Base-by-base conservation (phyloP, 352 stramenopile genomes). In the Globisporangium nunn region DNA sequence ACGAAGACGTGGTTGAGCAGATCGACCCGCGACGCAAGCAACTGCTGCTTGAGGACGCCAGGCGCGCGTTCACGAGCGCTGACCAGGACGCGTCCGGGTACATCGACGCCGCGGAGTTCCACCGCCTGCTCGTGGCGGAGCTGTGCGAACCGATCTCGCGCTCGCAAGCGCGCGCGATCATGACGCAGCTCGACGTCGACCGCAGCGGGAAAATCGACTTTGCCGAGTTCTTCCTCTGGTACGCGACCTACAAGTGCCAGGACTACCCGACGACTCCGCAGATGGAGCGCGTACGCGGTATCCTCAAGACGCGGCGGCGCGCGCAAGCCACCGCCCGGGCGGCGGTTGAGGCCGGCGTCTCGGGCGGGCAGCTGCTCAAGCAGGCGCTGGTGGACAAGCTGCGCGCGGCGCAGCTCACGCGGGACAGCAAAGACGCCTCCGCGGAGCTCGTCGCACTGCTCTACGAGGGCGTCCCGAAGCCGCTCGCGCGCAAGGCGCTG, bases 191-290 rank as follows among this genome's bases (percentile, higher is more conserved):
- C 18, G 72, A 78, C 44, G 40, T 31, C 5, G 69, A 81, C 37
- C 59, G 61, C 35, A 81, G 69, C 47, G 72, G 69, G 12, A 70
- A 66, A 41, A 75, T 81, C 46, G 69, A 78, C 44, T 75, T 81
- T 51, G 50, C 72, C 48, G 72, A 81, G 60, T 81, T 81, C 51
- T 81, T 78, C 52, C 46, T 67, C 35, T 81, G 72, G 72, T 81
- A 81, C 45, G 72, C 69, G 6, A 65, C 62, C 5, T 63, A 77
- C 17, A 81, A 75, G n/a, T 77, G 69, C 51, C 72, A 81, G 56
- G 72, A 81, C 44, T 71, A 71, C 35, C 68, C 66, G 28, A 15
- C 56, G 31, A 76, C 66, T 0, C 15, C 58, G 11, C 56, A 81
- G 39, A 68, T 72, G 41, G 72, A 75, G 28, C 72, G 72, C 37